Conservation (phyloP, 768 basidiomycete genomes). For the Cyclocybe cylindracea region DNA sequence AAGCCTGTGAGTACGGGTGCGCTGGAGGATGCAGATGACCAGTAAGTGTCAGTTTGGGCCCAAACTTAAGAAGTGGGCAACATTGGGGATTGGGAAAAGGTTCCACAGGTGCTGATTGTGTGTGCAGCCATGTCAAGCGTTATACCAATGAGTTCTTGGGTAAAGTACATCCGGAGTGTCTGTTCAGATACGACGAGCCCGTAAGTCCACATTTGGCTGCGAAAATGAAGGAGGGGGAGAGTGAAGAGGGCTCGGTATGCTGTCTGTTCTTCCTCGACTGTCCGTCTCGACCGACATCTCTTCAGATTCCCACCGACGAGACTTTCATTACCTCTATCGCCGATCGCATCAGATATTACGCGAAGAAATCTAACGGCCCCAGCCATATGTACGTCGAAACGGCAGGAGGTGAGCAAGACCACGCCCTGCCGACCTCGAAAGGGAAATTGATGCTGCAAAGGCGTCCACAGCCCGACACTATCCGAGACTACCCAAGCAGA, state of each 20-base stretch:
- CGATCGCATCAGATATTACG: conserved; percentile 58
- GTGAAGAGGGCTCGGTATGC: conserved; percentile 27
- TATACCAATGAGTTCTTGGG: conserved; percentile 38
- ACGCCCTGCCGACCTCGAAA: conserved; percentile 6
- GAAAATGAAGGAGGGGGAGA: conserved; percentile 39
- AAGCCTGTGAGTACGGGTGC: conserved; percentile 95
- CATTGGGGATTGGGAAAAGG: too few species aligned
- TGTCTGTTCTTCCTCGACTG: neutral
- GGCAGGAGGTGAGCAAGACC: conserved; percentile 79
- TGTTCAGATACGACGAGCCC: conserved; percentile 85
- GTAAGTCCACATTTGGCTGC: conserved; percentile 94
- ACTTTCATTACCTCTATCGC: conserved; percentile 68
- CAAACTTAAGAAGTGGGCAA: too few species aligned
- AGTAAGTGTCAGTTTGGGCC: conserved; percentile 42
- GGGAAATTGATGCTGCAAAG: conserved; percentile 37
- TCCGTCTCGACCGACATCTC: neutral
- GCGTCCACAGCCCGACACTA: conserved; percentile 88
- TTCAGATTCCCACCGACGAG: conserved; percentile 56
- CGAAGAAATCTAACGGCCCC: conserved; percentile 26
- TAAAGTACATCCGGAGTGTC: conserved; percentile 62
- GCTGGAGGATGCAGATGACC: conserved; percentile 78
- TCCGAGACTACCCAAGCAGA: conserved; percentile 85
- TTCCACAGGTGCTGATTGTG: neutral
- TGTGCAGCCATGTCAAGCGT: conserved; percentile 64
- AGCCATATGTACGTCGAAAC: conserved; percentile 88